Evolutionary conservation across 495 filamentous ascomycete species (phyloP).

Genomic region (Umbilicaria muhlenbergii): DNA sequence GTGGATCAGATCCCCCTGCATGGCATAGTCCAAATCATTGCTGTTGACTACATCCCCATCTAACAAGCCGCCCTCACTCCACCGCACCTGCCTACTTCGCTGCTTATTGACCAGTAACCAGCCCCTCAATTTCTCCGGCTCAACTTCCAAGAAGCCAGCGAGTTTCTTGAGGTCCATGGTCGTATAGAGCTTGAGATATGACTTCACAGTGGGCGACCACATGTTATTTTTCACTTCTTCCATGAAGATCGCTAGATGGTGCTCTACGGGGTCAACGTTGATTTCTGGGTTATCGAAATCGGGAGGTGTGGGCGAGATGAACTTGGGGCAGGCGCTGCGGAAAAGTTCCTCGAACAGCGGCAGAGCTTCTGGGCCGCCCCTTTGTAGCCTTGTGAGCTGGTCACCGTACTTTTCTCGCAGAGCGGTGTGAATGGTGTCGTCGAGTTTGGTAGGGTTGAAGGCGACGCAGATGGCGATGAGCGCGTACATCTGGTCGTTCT

Average conservation of each 20-base stretch:
- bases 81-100: slow-evolving; percentile 86
- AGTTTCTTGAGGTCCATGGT: slow-evolving; percentile 99
- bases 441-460: slow-evolving; percentile 88
- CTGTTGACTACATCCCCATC: slow-evolving; percentile 85
- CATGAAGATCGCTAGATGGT: slow-evolving; percentile 96
- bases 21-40: slow-evolving; percentile 89
- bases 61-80: slow-evolving; percentile 76
- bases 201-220: slow-evolving; percentile 83
- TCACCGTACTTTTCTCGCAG: slow-evolving; percentile 98
- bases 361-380: slow-evolving; percentile 83
- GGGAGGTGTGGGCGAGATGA: slow-evolving; percentile 92
- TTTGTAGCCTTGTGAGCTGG: slow-evolving; percentile 87
- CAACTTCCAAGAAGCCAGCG: slow-evolving; percentile 87
- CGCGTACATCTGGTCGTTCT: slow-evolving; percentile 99
- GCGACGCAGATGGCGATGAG: slow-evolving; percentile 97
- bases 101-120: slow-evolving; percentile 97
- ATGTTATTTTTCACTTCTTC: slow-evolving; percentile 98
- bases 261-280: slow-evolving; percentile 94
- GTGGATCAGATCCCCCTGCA: slow-evolving; percentile 95
- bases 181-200: slow-evolving; percentile 96
- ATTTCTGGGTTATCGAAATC: slow-evolving; percentile 89
- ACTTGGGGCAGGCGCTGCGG: slow-evolving; percentile 90
- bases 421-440: slow-evolving; percentile 97
- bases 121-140: slow-evolving; percentile 77
- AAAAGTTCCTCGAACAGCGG: slow-evolving; percentile 97